Base-by-base conservation (phyloP, 1,284 basidiomycete species). In the Leccinum pallidistipes region DNA sequence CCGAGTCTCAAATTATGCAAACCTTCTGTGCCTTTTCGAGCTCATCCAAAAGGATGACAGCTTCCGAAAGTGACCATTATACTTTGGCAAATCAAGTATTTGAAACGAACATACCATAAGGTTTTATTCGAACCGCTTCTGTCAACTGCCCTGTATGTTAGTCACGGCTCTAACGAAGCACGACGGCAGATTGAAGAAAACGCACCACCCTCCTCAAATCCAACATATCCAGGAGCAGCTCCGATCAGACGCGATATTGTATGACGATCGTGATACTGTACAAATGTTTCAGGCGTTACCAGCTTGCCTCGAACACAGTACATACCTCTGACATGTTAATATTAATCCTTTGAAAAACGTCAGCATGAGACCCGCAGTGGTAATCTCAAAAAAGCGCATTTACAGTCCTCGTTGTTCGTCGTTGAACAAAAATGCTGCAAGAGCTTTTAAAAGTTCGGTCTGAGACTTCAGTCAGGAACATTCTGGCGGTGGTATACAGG, bases 201-300 rank as follows among this genome's bases (percentile, higher is more conserved):
- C n/a, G n/a, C n/a, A n/a, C n/a, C n/a, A n/a, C n/a, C 94, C 76
- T 97, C 93, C 69, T 98, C 94, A 69, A 94, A 94, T 2, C 96
- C 97, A 18, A 98, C 90, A 69, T 96, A 97, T 6, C 95, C 94
- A 5, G 94, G 93, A 0, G 94, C 92, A 0, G 95, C 83, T 86
- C n/a, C n/a, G n/a, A n/a, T n/a, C n/a, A n/a, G n/a, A n/a, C n/a
- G n/a, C n/a, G n/a, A n/a, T n/a, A n/a, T n/a, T n/a, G n/a, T n/a
- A n/a, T n/a, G n/a, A n/a, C n/a, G n/a, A n/a, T n/a, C n/a, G n/a
- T n/a, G n/a, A n/a, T n/a, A n/a, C n/a, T n/a, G 66, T 32, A 50
- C 38, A 21, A 6, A 58, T 55, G 36, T 14, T n/a, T 18, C 53
- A 59, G 31, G 7, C 36, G 18, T 14, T 27, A 54, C 11, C 18